A percentile compares a stretch with the other conserved stretches of the same genome.
Evolutionary conservation across 805 yeast genomes (phyloP).

Genomic region (Ogataea trehalophila): DNA sequence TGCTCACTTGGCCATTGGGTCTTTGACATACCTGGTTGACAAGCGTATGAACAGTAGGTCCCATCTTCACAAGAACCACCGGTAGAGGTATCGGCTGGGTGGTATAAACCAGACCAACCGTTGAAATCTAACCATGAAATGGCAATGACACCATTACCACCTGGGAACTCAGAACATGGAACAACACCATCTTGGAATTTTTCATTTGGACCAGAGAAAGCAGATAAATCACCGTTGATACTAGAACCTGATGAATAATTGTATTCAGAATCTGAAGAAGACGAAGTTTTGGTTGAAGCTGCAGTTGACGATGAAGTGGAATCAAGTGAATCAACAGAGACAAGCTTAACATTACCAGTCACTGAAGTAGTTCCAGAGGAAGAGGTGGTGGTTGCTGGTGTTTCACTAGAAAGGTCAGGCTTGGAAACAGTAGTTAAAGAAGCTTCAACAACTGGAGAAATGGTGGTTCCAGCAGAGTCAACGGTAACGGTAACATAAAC

Average conservation of each 20-base stretch:
- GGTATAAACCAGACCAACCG: conserved; percentile 53
- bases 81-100: conserved; percentile 56
- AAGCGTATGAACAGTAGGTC: conserved; percentile 70
- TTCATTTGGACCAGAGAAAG: conserved; percentile 41
- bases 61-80: conserved; percentile 51
- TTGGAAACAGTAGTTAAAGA: conserved; percentile 12
- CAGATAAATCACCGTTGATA: conserved; percentile 48
- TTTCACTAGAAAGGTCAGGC: conserved; percentile 7
- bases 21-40: conserved; percentile 77
- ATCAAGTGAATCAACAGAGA: conserved; percentile 16
- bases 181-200: conserved; percentile 70
- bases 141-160: conserved; percentile 79
- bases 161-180: conserved; percentile 66
- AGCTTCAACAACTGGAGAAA: conserved; percentile 31
- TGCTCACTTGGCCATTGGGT: conserved; percentile 73
- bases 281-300: conserved; percentile 22
- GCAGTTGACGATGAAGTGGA: conserved; percentile 24
- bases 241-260: conserved; percentile 28
- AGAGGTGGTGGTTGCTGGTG: conserved; percentile 20
- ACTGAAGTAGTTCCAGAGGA: conserved; percentile 30
- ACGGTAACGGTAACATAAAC: conserved; percentile 52
- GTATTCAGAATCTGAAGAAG: conserved; percentile 48
- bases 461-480: conserved; percentile 42
- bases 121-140: conserved; percentile 71
- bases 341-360: conserved; percentile 31